phyloP scores from a whole-genome alignment of 2,329 filamentous ascomycete genomes.

The Thielaviopsis punctulata region DNA sequence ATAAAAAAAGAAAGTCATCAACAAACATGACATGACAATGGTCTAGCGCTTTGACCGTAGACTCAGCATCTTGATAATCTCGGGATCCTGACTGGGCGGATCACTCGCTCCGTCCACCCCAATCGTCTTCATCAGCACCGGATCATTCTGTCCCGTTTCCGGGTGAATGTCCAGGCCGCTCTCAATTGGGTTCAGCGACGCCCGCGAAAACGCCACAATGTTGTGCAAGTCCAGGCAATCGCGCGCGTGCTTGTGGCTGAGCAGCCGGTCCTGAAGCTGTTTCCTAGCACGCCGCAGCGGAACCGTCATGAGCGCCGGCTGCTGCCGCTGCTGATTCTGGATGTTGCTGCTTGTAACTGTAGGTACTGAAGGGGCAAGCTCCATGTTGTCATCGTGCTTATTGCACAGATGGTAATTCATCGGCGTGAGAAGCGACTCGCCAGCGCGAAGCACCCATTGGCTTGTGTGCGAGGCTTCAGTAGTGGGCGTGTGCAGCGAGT shows the following conservation, averaged over 20 bases:
- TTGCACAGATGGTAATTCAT: conserved; percentile 16
- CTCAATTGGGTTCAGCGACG: conserved; percentile 15
- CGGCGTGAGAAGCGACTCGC: conserved; percentile 14
- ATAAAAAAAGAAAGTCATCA: neutral
- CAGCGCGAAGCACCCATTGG: conserved; percentile 15
- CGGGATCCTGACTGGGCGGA: conserved; percentile 25
- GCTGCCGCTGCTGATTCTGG: conserved; percentile 3
- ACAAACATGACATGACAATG: neutral
- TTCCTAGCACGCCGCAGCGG: conserved; percentile 8
- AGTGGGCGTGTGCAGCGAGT: conserved; percentile 8
- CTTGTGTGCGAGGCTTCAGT: conserved; percentile 12
- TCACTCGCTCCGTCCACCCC: conserved; percentile 16
- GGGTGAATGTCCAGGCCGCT: conserved; percentile 24
- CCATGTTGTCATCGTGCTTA: conserved; percentile 11
- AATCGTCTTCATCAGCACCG: conserved; percentile 19
- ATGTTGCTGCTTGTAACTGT: neutral
- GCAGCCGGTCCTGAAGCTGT: conserved; percentile 4
- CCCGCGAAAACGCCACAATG: conserved; percentile 19
- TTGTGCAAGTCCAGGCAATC: conserved; percentile 17
- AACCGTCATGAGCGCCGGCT: conserved; percentile 5
- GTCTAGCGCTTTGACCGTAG: conserved; percentile 6
- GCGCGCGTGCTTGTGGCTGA: conserved; percentile 7
- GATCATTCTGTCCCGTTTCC: conserved; percentile 23
- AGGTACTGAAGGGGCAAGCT: neutral
- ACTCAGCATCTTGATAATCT: conserved; percentile 17